Percentiles rank a stretch among this genome's conserved stretches.
phyloP scores from a whole-genome alignment of 2,329 filamentous ascomycete genomes.

The Fusarium anguioides region DNA sequence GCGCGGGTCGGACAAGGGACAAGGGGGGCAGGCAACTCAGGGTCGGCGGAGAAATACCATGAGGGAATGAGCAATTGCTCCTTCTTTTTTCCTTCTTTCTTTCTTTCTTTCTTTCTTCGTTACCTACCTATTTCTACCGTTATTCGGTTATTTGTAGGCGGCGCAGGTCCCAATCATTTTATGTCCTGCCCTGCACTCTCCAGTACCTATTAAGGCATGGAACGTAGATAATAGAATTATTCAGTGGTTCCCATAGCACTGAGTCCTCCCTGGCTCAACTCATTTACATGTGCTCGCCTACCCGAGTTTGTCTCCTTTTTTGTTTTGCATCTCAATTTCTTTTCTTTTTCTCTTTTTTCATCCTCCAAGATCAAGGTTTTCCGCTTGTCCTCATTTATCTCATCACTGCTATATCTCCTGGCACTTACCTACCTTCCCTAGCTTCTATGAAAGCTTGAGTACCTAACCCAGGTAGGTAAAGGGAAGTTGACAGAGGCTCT shows the following conservation, averaged over 20 bases:
- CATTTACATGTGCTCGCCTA: slow-evolving; percentile 13
- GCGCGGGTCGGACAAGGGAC: slow-evolving; percentile 40
- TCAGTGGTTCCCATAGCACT: slow-evolving; percentile 22
- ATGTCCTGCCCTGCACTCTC: neutral
- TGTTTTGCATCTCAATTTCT: neutral
- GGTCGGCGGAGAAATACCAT: slow-evolving; percentile 5
- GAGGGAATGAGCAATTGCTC: neutral
- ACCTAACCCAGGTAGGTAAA: too few relatives aligned
- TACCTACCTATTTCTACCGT: neutral
- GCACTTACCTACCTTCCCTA: neutral
- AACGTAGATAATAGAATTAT: neutral
- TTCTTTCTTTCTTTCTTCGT: too few relatives aligned
- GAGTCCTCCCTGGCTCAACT: slow-evolving; percentile 6
- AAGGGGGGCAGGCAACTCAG: slow-evolving; percentile 15
- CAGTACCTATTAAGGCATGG: neutral
- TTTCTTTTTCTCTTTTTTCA: neutral
- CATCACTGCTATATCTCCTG: neutral
- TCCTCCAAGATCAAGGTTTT: neutral
- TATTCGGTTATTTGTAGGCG: slow-evolving; percentile 9
- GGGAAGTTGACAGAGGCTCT: too few relatives aligned
- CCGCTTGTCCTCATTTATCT: neutral
- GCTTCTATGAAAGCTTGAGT: neutral
- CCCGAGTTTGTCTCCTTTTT: slow-evolving; percentile 10
- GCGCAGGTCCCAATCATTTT: too few relatives aligned
- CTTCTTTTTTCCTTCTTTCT: neutral